phyloP scores from a whole-genome alignment of 495 filamentous ascomycete genomes.

The Pyronema domesticum region DNA sequence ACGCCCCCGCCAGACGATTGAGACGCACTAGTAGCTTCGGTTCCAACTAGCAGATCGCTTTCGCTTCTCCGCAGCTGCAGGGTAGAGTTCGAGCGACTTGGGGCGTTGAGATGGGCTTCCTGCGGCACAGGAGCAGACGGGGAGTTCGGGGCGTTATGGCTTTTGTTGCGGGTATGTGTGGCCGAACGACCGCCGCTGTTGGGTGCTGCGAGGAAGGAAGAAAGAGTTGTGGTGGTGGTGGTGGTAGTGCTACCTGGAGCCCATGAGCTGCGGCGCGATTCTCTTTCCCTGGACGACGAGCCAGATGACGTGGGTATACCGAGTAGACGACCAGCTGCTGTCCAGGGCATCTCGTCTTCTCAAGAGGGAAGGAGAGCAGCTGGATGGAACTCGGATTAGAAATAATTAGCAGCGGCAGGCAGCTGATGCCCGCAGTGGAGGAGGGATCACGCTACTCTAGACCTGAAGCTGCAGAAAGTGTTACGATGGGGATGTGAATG shows the following conservation, averaged over 20 bases:
- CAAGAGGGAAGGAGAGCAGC: no score
- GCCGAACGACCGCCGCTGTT: slow-evolving; percentile 13
- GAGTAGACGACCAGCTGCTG: no score
- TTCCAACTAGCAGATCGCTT: slow-evolving; percentile 8
- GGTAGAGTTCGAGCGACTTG: not conserved
- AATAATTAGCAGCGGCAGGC: no score
- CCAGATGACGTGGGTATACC: no score
- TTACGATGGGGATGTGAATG: no score
- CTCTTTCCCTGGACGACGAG: no score
- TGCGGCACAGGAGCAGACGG: not conserved
- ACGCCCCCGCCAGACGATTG: slow-evolving; percentile 4
- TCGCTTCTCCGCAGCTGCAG: slow-evolving; percentile 7
- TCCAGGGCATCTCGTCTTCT: no score
- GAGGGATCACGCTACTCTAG: no score
- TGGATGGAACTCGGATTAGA: no score
- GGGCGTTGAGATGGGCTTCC: slow-evolving; percentile 1
- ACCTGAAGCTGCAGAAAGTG: no score
- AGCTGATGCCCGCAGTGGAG: no score
- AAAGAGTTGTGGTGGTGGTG: not conserved
- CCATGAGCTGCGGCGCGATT: no score
- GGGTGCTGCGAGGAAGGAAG: not conserved
- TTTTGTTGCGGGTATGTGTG: slow-evolving; percentile 8
- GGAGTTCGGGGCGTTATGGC: not conserved
- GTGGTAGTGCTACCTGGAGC: not conserved
- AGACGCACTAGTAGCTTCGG: not conserved